phyloP scores from a whole-genome alignment of 2,329 filamentous ascomycete genomes.

The Ilyonectria mors-panacis region DNA sequence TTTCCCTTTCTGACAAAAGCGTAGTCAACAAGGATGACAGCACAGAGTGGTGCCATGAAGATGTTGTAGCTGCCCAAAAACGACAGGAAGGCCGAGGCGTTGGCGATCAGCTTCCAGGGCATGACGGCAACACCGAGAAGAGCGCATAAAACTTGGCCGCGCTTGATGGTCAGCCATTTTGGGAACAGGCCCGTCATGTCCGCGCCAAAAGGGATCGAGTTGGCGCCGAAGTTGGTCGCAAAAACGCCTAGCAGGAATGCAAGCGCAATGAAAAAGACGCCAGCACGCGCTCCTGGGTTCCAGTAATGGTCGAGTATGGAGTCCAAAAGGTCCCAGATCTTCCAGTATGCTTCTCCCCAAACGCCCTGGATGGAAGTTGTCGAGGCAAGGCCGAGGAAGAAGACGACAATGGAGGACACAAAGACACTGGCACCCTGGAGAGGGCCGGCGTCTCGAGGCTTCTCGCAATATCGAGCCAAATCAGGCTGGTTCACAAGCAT shows the following conservation, averaged over 20 bases:
- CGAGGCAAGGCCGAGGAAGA: conserved; percentile 49
- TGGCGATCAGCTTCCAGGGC: conserved; percentile 52
- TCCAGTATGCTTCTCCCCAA: conserved; percentile 55
- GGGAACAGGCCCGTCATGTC: conserved; percentile 53
- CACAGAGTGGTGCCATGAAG: conserved; percentile 47
- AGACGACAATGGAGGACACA: conserved; percentile 45
- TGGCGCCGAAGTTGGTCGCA: conserved; percentile 48
- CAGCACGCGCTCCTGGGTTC: conserved; percentile 48
- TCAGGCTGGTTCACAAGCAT: conserved; percentile 56
- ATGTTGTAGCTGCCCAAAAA: conserved; percentile 48
- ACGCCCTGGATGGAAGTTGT: conserved; percentile 53
- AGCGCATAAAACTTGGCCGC: conserved; percentile 51
- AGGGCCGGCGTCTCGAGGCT: conserved; percentile 49
- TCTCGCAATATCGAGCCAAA: conserved; percentile 53
- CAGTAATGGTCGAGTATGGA: conserved; percentile 55
- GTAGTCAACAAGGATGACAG: conserved; percentile 55
- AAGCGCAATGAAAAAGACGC: conserved; percentile 50
- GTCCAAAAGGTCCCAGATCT: conserved; percentile 54
- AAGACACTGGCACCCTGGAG: conserved; percentile 50
- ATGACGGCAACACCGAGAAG: conserved; percentile 50
- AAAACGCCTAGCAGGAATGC: conserved; percentile 43
- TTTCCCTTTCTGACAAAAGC: conserved; percentile 49
- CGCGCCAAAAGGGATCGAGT: conserved; percentile 53
- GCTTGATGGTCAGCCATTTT: conserved; percentile 50
- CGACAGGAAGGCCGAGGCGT: conserved; percentile 41